Evolutionary conservation across 164 flowering plant species (phyloP).

Genomic region (Protea cynaroides): DNA sequence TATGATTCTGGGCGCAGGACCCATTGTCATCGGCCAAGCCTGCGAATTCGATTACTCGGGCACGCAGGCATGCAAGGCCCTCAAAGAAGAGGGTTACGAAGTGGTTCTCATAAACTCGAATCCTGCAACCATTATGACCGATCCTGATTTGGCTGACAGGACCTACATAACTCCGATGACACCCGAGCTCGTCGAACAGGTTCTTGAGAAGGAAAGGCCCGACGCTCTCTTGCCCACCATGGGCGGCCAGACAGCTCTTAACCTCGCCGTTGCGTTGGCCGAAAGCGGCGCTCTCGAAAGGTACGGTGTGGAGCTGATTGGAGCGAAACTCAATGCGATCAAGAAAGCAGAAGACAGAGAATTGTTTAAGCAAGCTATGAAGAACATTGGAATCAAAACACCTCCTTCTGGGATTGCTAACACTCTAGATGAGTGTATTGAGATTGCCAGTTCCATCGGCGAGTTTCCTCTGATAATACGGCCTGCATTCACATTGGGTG

Average conservation of each 20-base stretch:
- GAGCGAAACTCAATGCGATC: conserved; percentile 92
- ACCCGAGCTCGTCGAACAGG: conserved; percentile 80
- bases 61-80: conserved; percentile 90
- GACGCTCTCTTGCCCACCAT: conserved; percentile 93
- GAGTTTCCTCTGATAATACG: conserved; percentile 86
- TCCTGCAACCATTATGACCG: conserved; percentile 99
- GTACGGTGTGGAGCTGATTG: conserved; percentile 84
- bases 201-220: conserved; percentile 83
- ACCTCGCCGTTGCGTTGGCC: conserved; percentile 86
- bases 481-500: conserved; percentile 90
- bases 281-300: conserved; percentile 72
- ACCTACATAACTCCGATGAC: conserved; percentile 92
- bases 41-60: conserved; percentile 99
- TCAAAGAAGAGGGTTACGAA: conserved; percentile 90
- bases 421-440: conserved; percentile 74
- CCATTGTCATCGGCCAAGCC: conserved; percentile 96
- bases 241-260: conserved; percentile 98
- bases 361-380: conserved; percentile 91
- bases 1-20: conserved; percentile 92
- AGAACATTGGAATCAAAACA: conserved; percentile 74
- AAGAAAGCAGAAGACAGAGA: conserved; percentile 95
- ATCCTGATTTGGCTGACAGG: conserved; percentile 82
- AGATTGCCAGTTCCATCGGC: conserved; percentile 69
- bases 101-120: conserved; percentile 85
- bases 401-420: conserved; percentile 91